A percentile compares a stretch with the other conserved stretches of the same genome.
Conservation (phyloP, 2,329 filamentous ascomycete genomes). For the Dactylellina haptotyla region DNA sequence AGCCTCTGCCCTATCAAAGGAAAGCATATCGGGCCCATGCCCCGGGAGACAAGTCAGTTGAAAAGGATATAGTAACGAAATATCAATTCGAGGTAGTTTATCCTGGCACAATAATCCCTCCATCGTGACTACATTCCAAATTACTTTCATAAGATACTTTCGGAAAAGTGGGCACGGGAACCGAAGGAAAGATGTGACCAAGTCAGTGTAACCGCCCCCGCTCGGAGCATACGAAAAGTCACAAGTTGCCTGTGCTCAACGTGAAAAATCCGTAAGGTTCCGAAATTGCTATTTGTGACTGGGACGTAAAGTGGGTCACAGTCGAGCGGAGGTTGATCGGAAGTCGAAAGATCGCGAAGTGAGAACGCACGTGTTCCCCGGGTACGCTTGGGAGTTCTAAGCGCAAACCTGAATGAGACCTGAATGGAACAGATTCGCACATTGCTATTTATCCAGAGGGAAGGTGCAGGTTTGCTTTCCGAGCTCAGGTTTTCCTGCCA, state of each 20-base stretch:
- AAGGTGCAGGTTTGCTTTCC: not conserved
- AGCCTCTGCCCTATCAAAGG: conserved; percentile 1
- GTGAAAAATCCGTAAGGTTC: not conserved
- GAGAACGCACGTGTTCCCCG: too few species aligned
- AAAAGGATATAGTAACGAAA: not conserved
- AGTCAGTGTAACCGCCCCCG: not conserved
- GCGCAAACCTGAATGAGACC: too few species aligned
- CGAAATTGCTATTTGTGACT: conserved; percentile 45
- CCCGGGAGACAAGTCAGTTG: not conserved
- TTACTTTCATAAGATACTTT: not conserved
- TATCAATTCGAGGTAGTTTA: not conserved
- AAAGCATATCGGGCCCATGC: not conserved
- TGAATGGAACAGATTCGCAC: too few species aligned
- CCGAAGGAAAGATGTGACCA: not conserved
- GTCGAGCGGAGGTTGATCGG: not conserved
- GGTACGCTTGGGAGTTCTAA: too few species aligned
- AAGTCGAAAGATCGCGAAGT: not conserved
- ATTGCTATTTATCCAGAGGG: too few species aligned
- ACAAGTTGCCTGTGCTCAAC: not conserved
- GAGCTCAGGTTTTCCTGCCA: not conserved
- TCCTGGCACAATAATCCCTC: not conserved
- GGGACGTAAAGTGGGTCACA: not conserved
- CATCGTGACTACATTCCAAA: conserved; percentile 1
- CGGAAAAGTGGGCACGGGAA: not conserved
- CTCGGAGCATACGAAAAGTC: not conserved